Evolutionary conservation across 2,329 filamentous ascomycete genomes (phyloP).

Genomic region (Cladophialophora yegresii): DNA sequence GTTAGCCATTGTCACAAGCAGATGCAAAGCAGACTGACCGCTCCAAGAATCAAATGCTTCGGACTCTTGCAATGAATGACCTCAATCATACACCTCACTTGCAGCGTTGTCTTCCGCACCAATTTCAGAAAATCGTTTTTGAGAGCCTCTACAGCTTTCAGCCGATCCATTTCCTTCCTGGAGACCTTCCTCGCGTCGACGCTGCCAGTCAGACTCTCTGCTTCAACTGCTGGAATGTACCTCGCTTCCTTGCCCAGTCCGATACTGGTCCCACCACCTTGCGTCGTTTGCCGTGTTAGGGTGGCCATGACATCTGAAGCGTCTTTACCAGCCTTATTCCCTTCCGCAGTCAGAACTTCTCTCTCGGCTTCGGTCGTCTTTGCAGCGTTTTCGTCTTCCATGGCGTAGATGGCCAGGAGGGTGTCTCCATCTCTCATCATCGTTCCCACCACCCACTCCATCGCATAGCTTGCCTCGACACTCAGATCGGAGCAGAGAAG

Average conservation of each 20-base stretch:
- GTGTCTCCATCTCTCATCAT: constrained; percentile 93
- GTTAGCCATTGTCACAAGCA: constrained; percentile 12
- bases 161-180: constrained; percentile 74
- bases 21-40: constrained; percentile 53
- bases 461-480: constrained; percentile 87
- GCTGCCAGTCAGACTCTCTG: constrained; percentile 48
- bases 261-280: constrained; percentile 37
- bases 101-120: constrained; percentile 84
- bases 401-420: constrained; percentile 86
- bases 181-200: constrained; percentile 54
- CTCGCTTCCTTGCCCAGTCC: constrained; percentile 30
- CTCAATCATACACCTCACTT: constrained; percentile 91
- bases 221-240: constrained; percentile 43
- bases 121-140: constrained; percentile 82
- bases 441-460: constrained; percentile 97
- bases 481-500: constrained; percentile 94
- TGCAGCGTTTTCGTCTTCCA: constrained; percentile 73
- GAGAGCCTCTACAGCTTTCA: constrained; percentile 78
- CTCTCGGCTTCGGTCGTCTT: constrained; percentile 49
- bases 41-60: constrained; percentile 92
- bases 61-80: constrained; percentile 98
- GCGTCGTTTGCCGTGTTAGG: constrained; percentile 53
- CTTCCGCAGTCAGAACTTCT: constrained; percentile 57
- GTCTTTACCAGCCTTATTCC: constrained; percentile 72
- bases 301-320: constrained; percentile 71